Conservation (phyloP, 306 rosid species). For the Styphnolobium japonicum region DNA sequence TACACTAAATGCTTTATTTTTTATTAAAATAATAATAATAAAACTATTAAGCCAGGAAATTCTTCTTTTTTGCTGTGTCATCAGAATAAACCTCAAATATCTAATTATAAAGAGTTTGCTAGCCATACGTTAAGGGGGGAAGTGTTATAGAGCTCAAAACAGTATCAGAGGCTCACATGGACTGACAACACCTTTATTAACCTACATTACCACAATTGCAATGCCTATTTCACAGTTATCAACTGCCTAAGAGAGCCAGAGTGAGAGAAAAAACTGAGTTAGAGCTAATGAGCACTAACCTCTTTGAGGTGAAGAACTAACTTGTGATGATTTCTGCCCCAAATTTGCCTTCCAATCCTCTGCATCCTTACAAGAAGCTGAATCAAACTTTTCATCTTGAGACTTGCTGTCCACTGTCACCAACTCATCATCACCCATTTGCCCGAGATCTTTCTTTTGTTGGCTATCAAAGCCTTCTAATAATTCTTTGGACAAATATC, state of each 20-base stretch:
- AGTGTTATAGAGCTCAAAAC: background rate
- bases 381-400: conserved; percentile 22
- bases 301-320: conserved; percentile 32
- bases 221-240: background rate
- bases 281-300: conserved; percentile 38
- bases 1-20: too few species aligned
- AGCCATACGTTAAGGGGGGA: background rate
- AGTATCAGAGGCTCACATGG: background rate
- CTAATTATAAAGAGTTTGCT: too few species aligned
- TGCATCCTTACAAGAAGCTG: conserved; percentile 21
- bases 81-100: too few species aligned
- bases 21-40: too few species aligned
- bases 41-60: too few species aligned
- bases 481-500: conserved; percentile 21
- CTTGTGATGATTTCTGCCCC: conserved; percentile 29
- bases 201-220: background rate
- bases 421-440: conserved; percentile 8
- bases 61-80: too few species aligned
- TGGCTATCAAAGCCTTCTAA: conserved; percentile 29
- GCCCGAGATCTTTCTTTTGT: conserved; percentile 22
- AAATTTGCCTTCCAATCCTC: conserved; percentile 19
- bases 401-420: conserved; percentile 8
- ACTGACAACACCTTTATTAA: background rate
- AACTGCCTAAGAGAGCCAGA: background rate
- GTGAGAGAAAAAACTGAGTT: background rate